phyloP scores from a whole-genome alignment of 768 basidiomycete species.

The Trametopsis cervina region DNA sequence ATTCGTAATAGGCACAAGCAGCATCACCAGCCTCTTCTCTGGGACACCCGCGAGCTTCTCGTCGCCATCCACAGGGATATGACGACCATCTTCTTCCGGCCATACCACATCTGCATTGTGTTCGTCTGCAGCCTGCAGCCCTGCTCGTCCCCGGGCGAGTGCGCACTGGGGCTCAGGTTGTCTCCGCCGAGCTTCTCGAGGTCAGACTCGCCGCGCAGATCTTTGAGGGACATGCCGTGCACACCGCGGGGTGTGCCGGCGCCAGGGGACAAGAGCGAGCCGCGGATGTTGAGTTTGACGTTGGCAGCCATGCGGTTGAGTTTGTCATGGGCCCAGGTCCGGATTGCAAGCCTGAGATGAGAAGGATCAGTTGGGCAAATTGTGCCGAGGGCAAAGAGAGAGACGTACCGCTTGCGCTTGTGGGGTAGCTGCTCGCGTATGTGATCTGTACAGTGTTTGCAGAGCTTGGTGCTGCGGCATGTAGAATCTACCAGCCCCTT shows the following conservation, averaged over 20 bases:
- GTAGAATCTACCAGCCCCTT: too few relatives aligned
- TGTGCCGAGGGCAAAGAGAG: too few relatives aligned
- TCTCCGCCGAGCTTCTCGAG: constrained; percentile 16
- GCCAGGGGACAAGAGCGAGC: constrained; percentile 11
- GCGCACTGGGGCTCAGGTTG: constrained; percentile 3
- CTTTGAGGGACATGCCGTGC: constrained; percentile 17
- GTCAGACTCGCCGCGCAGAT: constrained; percentile 16
- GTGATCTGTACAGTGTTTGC: too few relatives aligned
- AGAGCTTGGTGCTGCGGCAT: too few relatives aligned
- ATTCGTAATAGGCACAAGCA: constrained; percentile 32
- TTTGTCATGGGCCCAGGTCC: constrained; percentile 29
- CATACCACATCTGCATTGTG: constrained; percentile 47
- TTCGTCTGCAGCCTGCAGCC: constrained; percentile 12
- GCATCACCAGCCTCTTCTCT: constrained; percentile 23
- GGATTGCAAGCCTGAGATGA: constrained; percentile 27
- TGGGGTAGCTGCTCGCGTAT: constrained; percentile 24
- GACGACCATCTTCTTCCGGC: constrained; percentile 39
- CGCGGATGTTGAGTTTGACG: constrained; percentile 6
- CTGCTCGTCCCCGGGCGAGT: not conserved
- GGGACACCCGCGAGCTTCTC: constrained; percentile 13
- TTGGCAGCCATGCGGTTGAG: constrained; percentile 17
- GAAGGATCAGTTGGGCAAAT: too few relatives aligned
- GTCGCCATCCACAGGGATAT: constrained; percentile 27
- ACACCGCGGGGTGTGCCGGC: constrained; percentile 24
- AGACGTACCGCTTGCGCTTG: constrained; percentile 20